Percentiles rank a stretch among this genome's conserved stretches.
Evolutionary conservation across 2,329 filamentous ascomycete genomes (phyloP).

Genomic region (Hypoxylon sp.): DNA sequence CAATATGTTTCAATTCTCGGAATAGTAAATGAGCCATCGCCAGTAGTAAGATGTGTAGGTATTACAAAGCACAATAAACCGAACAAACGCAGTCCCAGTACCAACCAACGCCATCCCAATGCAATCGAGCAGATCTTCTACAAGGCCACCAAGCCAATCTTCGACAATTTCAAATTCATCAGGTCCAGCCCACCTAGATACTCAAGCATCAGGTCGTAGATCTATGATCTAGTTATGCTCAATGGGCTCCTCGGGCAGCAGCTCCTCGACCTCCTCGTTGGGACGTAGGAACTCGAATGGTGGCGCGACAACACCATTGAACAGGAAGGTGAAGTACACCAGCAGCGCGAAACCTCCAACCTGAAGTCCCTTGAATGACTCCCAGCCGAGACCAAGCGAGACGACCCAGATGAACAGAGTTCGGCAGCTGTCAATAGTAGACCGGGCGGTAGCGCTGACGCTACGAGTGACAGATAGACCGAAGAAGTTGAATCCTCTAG

Average conservation of each 20-base stretch:
- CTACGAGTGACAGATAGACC: conserved; percentile 89
- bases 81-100: conserved; percentile 1
- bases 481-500: conserved; percentile 97
- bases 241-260: conserved; percentile 84
- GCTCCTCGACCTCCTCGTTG: conserved; percentile 64
- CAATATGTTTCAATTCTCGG: too few species aligned
- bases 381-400: conserved; percentile 92
- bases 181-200: background rate
- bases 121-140: conserved; percentile 11
- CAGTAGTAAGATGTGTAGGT: conserved; percentile 10
- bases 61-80: conserved; percentile 6
- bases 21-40: too few species aligned
- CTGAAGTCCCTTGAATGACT: conserved; percentile 97
- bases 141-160: background rate
- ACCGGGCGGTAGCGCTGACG: conserved; percentile 91
- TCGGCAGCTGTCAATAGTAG: conserved; percentile 96
- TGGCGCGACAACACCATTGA: conserved; percentile 91
- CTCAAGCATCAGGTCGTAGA: too few species aligned
- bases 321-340: conserved; percentile 96
- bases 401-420: conserved; percentile 99
- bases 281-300: conserved; percentile 75
- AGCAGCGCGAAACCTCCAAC: conserved; percentile 86
- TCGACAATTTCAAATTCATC: background rate
- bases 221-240: conserved; percentile 66
- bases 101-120: conserved; percentile 27